Conservation (phyloP, 139 green algal species). For the Pycnococcus provasolii region DNA sequence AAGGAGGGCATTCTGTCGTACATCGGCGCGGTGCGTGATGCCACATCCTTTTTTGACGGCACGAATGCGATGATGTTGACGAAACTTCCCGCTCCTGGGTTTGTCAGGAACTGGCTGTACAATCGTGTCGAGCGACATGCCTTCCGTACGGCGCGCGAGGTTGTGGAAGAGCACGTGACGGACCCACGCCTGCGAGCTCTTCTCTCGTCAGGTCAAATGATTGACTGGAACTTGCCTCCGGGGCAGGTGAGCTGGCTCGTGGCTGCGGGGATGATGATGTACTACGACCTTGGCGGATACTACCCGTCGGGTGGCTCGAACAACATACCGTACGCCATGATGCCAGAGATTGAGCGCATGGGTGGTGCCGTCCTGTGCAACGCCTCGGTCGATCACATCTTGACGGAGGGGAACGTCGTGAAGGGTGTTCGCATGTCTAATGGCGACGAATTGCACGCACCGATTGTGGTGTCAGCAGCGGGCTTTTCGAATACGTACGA, state of each 20-base stretch:
- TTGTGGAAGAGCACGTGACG: constrained; percentile 4
- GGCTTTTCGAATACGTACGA: constrained; percentile 10
- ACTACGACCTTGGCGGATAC: constrained; percentile 9
- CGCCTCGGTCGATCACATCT: constrained; percentile 1
- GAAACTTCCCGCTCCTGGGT: neutral
- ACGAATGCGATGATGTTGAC: neutral
- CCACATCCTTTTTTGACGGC: neutral
- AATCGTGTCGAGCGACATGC: neutral
- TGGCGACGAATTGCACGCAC: constrained; percentile 7
- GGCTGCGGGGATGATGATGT: constrained; percentile 11
- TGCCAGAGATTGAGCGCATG: constrained; percentile 4
- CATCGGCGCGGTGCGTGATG: neutral
- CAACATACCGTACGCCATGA: neutral
- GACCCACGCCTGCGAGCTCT: constrained; percentile 8
- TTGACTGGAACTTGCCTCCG: constrained; percentile 16
- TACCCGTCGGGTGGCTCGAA: constrained; percentile 5
- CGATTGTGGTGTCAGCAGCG: constrained; percentile 1
- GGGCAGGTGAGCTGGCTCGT: constrained; percentile 9
- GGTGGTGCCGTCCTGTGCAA: constrained; percentile 7
- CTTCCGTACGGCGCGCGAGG: constrained; percentile 1
- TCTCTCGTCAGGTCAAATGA: constrained; percentile 8
- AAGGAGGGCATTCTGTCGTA: constrained; percentile 10
- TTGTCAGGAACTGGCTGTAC: neutral
- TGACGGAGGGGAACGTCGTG: neutral
- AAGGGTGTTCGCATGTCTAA: neutral